Conservation (phyloP, 495 filamentous ascomycete genomes). For the Neurospora sp. region DNA sequence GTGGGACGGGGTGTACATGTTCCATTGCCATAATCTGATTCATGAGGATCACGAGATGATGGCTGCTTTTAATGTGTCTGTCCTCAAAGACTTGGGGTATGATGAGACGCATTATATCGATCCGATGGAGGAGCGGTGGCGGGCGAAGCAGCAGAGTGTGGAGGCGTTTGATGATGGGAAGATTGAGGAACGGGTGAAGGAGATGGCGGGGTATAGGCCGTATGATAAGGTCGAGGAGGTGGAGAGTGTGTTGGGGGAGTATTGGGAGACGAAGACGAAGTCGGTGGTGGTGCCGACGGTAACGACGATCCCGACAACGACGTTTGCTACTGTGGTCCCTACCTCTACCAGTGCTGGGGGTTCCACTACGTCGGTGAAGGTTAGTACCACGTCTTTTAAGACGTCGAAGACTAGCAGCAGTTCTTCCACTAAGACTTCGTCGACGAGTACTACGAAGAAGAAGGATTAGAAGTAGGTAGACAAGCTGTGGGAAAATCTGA, state of each 20-base stretch:
- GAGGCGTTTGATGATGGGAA: not conserved
- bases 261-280: slow-evolving; percentile 11
- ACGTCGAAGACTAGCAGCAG: not conserved
- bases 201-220: slow-evolving; percentile 18
- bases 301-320: too few species aligned
- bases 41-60: slow-evolving; percentile 56
- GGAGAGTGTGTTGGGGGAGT: slow-evolving; percentile 11
- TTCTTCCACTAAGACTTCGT: not conserved
- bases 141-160: slow-evolving; percentile 5
- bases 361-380: not conserved
- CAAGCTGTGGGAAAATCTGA: too few species aligned
- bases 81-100: slow-evolving; percentile 37
- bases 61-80: slow-evolving; percentile 48
- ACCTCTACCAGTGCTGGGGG: too few species aligned
- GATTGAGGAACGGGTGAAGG: slow-evolving; percentile 10
- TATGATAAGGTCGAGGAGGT: slow-evolving; percentile 22
- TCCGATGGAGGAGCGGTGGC: slow-evolving; percentile 23
- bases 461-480: not conserved
- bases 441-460: not conserved
- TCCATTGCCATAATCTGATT: slow-evolving; percentile 48
- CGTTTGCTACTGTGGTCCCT: too few species aligned
- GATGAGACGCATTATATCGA: slow-evolving; percentile 30
- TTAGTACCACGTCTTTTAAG: not conserved
- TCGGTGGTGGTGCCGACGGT: too few species aligned
- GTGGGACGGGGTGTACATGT: slow-evolving; percentile 47